Evolutionary conservation across 768 basidiomycete genomes (phyloP).

Genomic region (Phylloporus scabripes): DNA sequence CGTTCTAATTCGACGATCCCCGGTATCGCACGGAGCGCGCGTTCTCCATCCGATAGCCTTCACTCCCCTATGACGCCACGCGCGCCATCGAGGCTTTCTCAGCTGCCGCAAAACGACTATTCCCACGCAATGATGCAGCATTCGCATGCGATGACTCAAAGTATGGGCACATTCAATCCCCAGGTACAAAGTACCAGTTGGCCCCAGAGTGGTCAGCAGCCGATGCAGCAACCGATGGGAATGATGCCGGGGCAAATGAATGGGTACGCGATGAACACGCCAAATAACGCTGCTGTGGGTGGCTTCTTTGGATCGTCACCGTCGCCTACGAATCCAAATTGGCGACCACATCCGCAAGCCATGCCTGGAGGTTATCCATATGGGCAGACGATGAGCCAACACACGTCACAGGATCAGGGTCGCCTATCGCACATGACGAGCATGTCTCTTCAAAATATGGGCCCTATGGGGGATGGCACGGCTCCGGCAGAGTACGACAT

Average conservation of each 20-base stretch:
- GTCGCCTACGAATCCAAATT: constrained; percentile 22
- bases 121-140: constrained; percentile 36
- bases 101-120: constrained; percentile 42
- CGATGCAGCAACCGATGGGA: constrained; percentile 37
- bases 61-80: constrained; percentile 41
- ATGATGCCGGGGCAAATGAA: constrained; percentile 35
- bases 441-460: constrained; percentile 45
- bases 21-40: constrained; percentile 68
- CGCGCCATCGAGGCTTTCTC: constrained; percentile 31
- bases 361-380: constrained; percentile 28
- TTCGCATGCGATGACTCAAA: constrained; percentile 30
- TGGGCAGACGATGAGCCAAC: constrained; percentile 24
- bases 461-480: constrained; percentile 38
- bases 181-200: constrained; percentile 40
- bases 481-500: constrained; percentile 46
- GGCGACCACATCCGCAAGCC: constrained; percentile 26
- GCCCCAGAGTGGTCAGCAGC: constrained; percentile 53
- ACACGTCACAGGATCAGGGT: constrained; percentile 25
- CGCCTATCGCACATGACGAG: constrained; percentile 45
- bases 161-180: constrained; percentile 20
- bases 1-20: constrained; percentile 60
- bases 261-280: constrained; percentile 32
- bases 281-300: constrained; percentile 30
- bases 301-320: constrained; percentile 24
- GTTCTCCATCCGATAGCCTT: constrained; percentile 66